Evolutionary conservation across 495 filamentous ascomycete species (phyloP).

Genomic region (Neurospora sp.): DNA sequence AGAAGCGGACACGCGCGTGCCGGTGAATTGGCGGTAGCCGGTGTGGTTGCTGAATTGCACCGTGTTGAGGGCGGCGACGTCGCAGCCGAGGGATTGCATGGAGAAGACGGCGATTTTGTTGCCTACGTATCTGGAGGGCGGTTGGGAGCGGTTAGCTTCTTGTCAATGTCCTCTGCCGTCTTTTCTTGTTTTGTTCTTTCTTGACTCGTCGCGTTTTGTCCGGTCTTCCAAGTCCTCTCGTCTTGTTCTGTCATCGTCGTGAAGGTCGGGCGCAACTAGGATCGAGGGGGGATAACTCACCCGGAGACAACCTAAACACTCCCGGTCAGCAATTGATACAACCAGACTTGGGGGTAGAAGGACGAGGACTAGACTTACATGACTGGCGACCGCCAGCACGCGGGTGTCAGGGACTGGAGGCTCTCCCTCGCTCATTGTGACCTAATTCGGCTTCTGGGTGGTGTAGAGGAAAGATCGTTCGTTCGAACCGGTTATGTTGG

Average conservation of each 20-base stretch:
- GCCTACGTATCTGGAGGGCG: conserved; percentile 68
- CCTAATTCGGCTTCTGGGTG: neutral
- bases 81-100: conserved; percentile 86
- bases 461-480: too few species aligned
- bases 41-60: conserved; percentile 97
- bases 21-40: conserved; percentile 78
- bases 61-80: conserved; percentile 87
- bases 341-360: neutral
- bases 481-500: neutral
- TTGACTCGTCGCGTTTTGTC: conserved; percentile 1
- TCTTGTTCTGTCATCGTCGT: too few species aligned
- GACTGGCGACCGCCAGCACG: conserved; percentile 90
- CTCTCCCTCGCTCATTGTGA: conserved; percentile 27
- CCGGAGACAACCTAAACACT: conserved; percentile 62
- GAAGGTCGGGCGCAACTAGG: neutral
- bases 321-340: conserved; percentile 21
- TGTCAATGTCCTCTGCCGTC: too few species aligned
- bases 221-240: neutral
- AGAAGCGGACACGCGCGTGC: conserved; percentile 64
- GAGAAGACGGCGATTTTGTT: conserved; percentile 92
- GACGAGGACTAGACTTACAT: conserved; percentile 54
- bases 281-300: conserved; percentile 36
- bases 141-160: neutral
- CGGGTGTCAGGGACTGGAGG: conserved; percentile 69
- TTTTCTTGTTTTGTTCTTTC: neutral